A percentile compares a stretch with the other conserved stretches of the same genome.
Conservation (phyloP, 805 yeast genomes). For the Scheffersomyces ergatensis region DNA sequence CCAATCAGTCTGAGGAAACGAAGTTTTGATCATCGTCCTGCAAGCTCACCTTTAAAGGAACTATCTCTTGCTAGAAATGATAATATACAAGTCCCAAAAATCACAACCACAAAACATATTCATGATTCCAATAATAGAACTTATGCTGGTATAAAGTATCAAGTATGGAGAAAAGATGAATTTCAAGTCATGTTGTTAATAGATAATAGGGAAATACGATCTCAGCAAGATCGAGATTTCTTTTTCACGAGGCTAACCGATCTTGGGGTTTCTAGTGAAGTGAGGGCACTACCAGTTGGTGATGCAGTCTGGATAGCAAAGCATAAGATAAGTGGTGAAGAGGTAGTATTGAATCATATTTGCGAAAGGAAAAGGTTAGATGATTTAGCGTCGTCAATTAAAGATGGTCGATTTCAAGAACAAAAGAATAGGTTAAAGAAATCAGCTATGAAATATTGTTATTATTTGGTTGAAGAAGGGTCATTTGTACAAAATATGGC, state of each 20-base stretch:
- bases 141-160: conserved; percentile 29
- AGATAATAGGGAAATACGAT: conserved; percentile 81
- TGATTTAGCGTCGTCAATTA: conserved; percentile 78
- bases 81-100: not conserved
- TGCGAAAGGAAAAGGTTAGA: conserved; percentile 88
- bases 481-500: conserved; percentile 30
- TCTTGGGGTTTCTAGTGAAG: conserved; percentile 50
- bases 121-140: conserved; percentile 24
- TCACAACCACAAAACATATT: not conserved
- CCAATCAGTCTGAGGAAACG: not conserved
- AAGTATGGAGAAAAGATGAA: conserved; percentile 60
- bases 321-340: conserved; percentile 52
- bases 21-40: not conserved
- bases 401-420: conserved; percentile 85
- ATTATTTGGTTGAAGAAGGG: conserved; percentile 79
- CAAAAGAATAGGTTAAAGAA: conserved; percentile 76
- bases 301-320: conserved; percentile 89
- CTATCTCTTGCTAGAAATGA: no score
- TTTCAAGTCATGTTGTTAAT: conserved; percentile 62
- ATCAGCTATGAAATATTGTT: conserved; percentile 64
- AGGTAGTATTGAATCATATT: conserved; percentile 75
- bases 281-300: conserved; percentile 69
- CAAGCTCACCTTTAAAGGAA: not conserved
- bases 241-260: conserved; percentile 55
- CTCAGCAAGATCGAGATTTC: conserved; percentile 65